Evolutionary conservation across 768 basidiomycete species (phyloP).

Genomic region (Scleroderma citrinum): DNA sequence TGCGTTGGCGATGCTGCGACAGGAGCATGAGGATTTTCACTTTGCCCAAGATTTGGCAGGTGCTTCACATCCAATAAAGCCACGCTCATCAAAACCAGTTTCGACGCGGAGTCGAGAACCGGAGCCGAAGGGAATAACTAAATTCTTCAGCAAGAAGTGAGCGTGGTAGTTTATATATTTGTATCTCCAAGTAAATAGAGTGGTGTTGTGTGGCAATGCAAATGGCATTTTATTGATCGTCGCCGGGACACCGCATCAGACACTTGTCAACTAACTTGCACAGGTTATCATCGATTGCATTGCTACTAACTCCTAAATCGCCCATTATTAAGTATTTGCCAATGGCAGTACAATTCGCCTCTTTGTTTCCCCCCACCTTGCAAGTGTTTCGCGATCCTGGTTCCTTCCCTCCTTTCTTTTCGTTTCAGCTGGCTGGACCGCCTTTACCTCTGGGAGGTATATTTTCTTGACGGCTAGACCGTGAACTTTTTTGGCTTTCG

Average conservation of each 20-base stretch:
- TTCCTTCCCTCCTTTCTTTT: slow-evolving; percentile 14
- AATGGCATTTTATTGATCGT: background rate
- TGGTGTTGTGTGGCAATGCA: background rate
- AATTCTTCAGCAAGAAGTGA: slow-evolving; percentile 38
- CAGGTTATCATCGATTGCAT: background rate
- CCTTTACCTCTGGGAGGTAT: slow-evolving; percentile 27
- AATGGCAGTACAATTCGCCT: background rate
- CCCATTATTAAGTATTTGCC: background rate
- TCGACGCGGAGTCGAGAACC: slow-evolving; percentile 28
- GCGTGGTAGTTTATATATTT: too few relatives aligned
- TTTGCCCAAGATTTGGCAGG: slow-evolving; percentile 73
- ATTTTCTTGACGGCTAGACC: slow-evolving; percentile 20
- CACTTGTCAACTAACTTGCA: background rate
- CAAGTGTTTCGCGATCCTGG: slow-evolving; percentile 3
- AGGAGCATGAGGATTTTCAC: slow-evolving; percentile 89
- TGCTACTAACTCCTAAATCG: background rate
- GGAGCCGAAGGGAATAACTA: slow-evolving; percentile 39
- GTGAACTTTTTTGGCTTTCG: slow-evolving; percentile 6
- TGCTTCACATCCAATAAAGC: slow-evolving; percentile 14
- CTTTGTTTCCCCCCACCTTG: background rate
- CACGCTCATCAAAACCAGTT: slow-evolving; percentile 11
- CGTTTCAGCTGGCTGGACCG: slow-evolving; percentile 32
- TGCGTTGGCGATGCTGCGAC: slow-evolving; percentile 38
- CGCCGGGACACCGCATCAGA: background rate
- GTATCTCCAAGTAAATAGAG: too few relatives aligned